These are phyloP conservation scores for Tolypocladium capitatum DNA, from an alignment of 2,329 filamentous ascomycete genomes.

Conservation along the genomic window DNA sequence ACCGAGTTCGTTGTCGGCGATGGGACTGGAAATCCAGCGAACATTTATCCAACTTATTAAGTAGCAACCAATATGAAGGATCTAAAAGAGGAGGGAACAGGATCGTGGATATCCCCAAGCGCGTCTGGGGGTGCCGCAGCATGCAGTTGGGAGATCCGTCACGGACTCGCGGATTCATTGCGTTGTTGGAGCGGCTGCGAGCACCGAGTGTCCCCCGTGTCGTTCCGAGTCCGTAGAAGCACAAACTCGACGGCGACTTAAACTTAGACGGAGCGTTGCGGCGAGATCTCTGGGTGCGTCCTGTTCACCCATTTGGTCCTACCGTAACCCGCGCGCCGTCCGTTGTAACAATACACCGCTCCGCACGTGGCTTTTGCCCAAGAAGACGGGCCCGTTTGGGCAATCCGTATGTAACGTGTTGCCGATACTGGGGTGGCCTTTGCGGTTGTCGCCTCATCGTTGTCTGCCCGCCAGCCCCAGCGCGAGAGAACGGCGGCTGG, in stretches of 20 bases:
- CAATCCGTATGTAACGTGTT: background rate
- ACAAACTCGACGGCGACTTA: background rate
- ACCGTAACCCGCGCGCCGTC: background rate
- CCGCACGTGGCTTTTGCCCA: background rate
- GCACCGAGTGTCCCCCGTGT: background rate
- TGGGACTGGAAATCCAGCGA: background rate
- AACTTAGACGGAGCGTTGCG: background rate
- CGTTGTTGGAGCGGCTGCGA: background rate
- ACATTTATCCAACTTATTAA: too few species aligned
- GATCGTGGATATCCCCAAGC: background rate
- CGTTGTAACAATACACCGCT: background rate
- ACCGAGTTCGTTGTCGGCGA: background rate
- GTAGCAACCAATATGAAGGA: too few species aligned
- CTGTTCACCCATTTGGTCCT: slow-evolving; percentile 1
- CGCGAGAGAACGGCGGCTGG: too few species aligned
- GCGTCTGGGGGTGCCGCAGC: background rate
- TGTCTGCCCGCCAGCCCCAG: background rate
- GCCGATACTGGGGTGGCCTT: too few species aligned
- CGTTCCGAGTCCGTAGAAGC: background rate
- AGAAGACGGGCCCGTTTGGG: background rate
- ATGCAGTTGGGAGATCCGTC: background rate
- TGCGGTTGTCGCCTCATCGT: background rate
- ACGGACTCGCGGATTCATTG: background rate
- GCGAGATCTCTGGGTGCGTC: background rate
- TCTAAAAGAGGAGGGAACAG: slow-evolving; percentile 1